Evolutionary conservation across 495 filamentous ascomycete species (phyloP), one percentile per base, ranked within the genome.

Genomic region (Aspergillus affinis): DNA sequence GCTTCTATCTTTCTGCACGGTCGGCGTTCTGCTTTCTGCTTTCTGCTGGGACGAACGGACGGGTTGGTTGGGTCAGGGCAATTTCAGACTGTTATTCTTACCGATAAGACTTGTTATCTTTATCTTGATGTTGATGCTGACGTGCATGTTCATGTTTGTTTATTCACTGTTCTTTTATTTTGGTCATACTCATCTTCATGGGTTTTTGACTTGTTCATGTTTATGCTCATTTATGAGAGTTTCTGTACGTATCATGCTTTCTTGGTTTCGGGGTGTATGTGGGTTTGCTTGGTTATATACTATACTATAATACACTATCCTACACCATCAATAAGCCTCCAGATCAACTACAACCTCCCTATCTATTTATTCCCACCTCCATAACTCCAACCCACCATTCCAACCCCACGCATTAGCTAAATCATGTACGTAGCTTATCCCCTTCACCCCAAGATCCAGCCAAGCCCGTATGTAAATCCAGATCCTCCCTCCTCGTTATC

Each of bases 21-120:
- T 30, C 48, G 54, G 54, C 54, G 54, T 57, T 46, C 32, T 57
- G n/a, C 2, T 49, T 57, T 20, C 19, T 55, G 17, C 15, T 53
- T 53, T n/a, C 2, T 52, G 29, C 6, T 32, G 29, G 29, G 29
- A 41, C 5, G 10, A 2, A 13, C 36, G 13, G 7, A 32, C 30
- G 30, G 30, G 10, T 8, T 32, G 10, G 30, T 4, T 41, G 8
- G 36, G 36, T 4, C 15, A 10, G 36, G 36, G 10, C 36, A 41
- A 32, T 2, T 32, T 15, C 36, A 41, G 13, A 41, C 36, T 41
- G 13, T 32, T 32, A 32, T 10, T 32, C 29, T 32, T 32, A 32
- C 29, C 8, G 36, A 41, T 41, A 13, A 41, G 36, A 41, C 36
- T 10, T 41, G 3, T 41, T 41, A 41, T 41, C 2, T 2, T 41